Conservation (phyloP, 2,329 filamentous ascomycete species). For the Ilyonectria robusta region DNA sequence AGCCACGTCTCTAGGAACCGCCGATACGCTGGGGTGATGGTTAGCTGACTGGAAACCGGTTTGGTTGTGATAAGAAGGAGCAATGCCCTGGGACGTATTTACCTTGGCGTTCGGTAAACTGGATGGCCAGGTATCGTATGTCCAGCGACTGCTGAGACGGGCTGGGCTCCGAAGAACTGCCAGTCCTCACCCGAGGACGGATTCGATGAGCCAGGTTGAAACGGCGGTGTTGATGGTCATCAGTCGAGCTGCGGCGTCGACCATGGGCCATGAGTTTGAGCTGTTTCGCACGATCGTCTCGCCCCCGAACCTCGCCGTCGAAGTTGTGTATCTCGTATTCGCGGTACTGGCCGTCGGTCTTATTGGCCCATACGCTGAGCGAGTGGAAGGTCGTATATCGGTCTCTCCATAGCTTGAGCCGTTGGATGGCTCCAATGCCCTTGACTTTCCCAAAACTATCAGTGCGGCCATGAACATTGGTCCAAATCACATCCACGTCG, state of each 20-base stretch:
- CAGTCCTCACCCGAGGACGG: slow-evolving; percentile 55
- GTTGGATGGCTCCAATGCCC: slow-evolving; percentile 66
- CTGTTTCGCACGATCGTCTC: slow-evolving; percentile 62
- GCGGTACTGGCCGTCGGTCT: slow-evolving; percentile 60
- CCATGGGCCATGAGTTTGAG: slow-evolving; percentile 59
- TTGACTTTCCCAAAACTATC: slow-evolving; percentile 65
- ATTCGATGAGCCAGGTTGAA: slow-evolving; percentile 61
- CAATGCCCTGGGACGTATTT: slow-evolving; percentile 34
- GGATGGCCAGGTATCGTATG: slow-evolving; percentile 64
- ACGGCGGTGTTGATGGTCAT: slow-evolving; percentile 55
- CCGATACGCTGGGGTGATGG: slow-evolving; percentile 52
- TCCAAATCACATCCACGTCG: slow-evolving; percentile 68
- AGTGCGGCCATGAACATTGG: slow-evolving; percentile 63
- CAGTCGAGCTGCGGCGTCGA: slow-evolving; percentile 59
- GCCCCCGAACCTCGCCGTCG: slow-evolving; percentile 61
- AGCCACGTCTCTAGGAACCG: slow-evolving; percentile 64
- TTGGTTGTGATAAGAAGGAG: slow-evolving; percentile 27
- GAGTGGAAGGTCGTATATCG: slow-evolving; percentile 63
- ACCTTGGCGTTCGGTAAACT: slow-evolving; percentile 65
- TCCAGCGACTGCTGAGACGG: slow-evolving; percentile 51
- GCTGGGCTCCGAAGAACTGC: slow-evolving; percentile 43
- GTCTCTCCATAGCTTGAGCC: slow-evolving; percentile 67
- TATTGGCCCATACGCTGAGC: slow-evolving; percentile 64
- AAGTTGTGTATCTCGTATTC: slow-evolving; percentile 65
- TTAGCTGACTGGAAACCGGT: slow-evolving; percentile 42